Evolutionary conservation across 805 yeast species (phyloP), one percentile per base, ranked within the genome.

Genomic region (Kluyveromyces lactis): DNA sequence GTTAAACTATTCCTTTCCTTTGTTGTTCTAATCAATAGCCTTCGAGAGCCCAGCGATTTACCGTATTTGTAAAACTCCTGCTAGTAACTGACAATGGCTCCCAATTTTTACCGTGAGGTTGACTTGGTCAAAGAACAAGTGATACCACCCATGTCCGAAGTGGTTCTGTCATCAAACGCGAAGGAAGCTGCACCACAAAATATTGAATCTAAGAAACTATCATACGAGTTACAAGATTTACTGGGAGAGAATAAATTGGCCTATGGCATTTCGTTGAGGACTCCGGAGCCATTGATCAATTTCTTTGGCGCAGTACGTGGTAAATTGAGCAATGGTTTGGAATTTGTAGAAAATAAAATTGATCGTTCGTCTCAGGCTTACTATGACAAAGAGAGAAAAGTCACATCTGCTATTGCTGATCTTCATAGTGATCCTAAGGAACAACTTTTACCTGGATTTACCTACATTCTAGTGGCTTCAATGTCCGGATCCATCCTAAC

Each of bases 401-500:
- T 79, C 18, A 68, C 79, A 3, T 51, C 62, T 17, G 72, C 79
- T n/a, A 56, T 77, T 11, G 64, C 77, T 23, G 62, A 64, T 13
- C 62, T 78, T 42, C 84, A 75, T 53, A 52, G 55, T 3, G 73
- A 72, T 48, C 74, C 68, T 47, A 61, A 63, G 36, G 86, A 78
- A 53, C 73, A 67, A 40, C 61, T 79, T 36, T 58, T 75, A 33
- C 83, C 84, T 2, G 79, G 79, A 44, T 52, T 77, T 2, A 53
- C 76, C 2, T 78, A 76, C 47, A 63, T 77, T 27, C 51, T 69
- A 4, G 69, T 79, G 29, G 85, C 80, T 18, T 63, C 70, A 11
- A 66, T 79, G 55, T 60, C 81, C 1, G 86, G 86, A 35, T 69
- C 76, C 32, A 72, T 80, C 15, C 48, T 76, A 37, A 69, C 81